Evolutionary conservation across 176 grass and related monocot genomes (phyloP).

Genomic region (Juncus effusus): DNA sequence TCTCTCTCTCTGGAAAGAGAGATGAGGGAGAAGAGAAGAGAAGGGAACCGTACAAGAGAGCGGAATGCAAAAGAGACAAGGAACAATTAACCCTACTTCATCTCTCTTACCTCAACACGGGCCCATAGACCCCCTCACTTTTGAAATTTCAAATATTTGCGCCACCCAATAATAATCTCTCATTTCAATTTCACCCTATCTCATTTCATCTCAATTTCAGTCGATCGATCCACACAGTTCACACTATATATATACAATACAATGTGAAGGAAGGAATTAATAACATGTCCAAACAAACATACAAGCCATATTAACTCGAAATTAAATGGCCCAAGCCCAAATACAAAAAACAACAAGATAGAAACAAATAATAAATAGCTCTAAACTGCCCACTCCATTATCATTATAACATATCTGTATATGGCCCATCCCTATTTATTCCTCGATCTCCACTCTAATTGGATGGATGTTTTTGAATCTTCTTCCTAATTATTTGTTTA

Average conservation of each 20-base stretch:
- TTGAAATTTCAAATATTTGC: constrained; percentile 27
- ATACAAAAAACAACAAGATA: constrained; percentile 17
- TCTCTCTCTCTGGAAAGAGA: too few relatives aligned
- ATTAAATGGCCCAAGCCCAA: constrained; percentile 19
- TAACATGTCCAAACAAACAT: too few relatives aligned
- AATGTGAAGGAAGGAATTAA: too few relatives aligned
- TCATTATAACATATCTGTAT: neutral
- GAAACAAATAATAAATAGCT: constrained; percentile 16
- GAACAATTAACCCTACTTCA: neutral
- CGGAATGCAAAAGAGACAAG: neutral
- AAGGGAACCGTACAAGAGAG: too few relatives aligned
- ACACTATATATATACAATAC: too few relatives aligned
- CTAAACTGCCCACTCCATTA: neutral
- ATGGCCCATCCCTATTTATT: too few relatives aligned
- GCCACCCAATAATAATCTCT: neutral
- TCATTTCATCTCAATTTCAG: neutral
- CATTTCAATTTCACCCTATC: too few relatives aligned
- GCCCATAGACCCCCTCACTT: neutral
- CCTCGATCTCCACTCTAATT: too few relatives aligned
- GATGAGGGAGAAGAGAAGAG: too few relatives aligned
- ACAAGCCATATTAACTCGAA: neutral
- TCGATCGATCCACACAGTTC: too few relatives aligned
- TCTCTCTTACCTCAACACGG: neutral
- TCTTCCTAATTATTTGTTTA: too few relatives aligned
- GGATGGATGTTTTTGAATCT: too few relatives aligned